phyloP scores from a whole-genome alignment of 768 basidiomycete species.

The Ephemerocybe angulata region DNA sequence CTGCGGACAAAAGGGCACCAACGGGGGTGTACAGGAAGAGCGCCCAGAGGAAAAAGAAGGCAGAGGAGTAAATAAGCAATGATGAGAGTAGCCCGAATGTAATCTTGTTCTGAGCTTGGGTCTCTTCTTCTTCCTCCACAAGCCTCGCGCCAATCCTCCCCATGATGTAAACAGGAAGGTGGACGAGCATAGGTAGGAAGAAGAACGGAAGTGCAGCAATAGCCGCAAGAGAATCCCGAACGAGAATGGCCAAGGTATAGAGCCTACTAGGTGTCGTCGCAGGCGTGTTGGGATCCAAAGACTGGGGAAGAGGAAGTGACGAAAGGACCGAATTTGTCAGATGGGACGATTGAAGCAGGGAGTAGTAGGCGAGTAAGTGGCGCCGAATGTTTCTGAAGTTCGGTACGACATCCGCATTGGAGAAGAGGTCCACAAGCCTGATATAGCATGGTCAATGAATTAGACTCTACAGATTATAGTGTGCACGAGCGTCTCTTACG shows the following conservation, averaged over 20 bases:
- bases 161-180: conserved; percentile 83
- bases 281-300: conserved; percentile 75
- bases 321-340: conserved; percentile 85
- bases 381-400: conserved; percentile 61
- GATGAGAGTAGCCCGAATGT: conserved; percentile 78
- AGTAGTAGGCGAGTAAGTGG: conserved; percentile 82
- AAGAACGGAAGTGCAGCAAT: conserved; percentile 85
- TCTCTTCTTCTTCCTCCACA: conserved; percentile 85
- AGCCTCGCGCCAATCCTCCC: conserved; percentile 70
- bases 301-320: conserved; percentile 77
- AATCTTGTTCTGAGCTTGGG: conserved; percentile 96
- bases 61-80: conserved; percentile 72
- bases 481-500: conserved; percentile 50
- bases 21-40: conserved; percentile 70
- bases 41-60: conserved; percentile 86
- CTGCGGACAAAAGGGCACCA: conserved; percentile 70
- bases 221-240: conserved; percentile 71
- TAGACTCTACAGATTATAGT: conserved; percentile 3
- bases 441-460: conserved; percentile 11
- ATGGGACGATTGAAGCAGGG: conserved; percentile 74
- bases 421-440: conserved; percentile 87
- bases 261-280: conserved; percentile 80
- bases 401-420: conserved; percentile 57
- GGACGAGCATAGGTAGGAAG: conserved; percentile 77
- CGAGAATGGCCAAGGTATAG: conserved; percentile 69